Evolutionary conservation across 23 red algal genomes (phyloP), one percentile per base, ranked within the genome.

Genomic region (Agarophyton chilense): DNA sequence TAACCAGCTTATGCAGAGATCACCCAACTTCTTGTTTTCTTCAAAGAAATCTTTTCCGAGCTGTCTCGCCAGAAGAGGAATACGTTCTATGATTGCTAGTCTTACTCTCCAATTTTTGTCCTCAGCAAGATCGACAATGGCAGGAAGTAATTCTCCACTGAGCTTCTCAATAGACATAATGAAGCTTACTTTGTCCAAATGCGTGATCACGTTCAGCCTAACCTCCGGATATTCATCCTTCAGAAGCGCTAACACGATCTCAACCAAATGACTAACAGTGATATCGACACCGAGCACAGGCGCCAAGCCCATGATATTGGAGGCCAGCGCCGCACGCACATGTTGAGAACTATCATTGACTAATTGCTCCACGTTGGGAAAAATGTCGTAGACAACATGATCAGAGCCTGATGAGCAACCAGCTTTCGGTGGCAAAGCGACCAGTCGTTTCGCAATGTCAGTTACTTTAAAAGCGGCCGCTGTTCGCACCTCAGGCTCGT

Each of bases 21-120:
- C 82, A 61, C 96, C 94, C 29, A 98, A 79, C 68, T 98, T 95
- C 33, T 56, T 87, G 52, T 98, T 89, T 29, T 90, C 91, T 42
- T 98, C 89, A 55, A 98, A 98, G 62, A 95, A 92, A 19, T 88
- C 79, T 21, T 84, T 68, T 6, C 96, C 96, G 11, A 98, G 83
- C 71, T 98, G 93, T 39, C 87, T 80, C 6, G 96, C 96, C 68
- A 98, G 86, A 77, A 94, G 66, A 6, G 92, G 88, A 51, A 95
- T 98, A 41, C 92, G 89, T 47, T 95, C 79, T 51, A 98, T 95
- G 46, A 91, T 95, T 28, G 96, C 96, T 31, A 94, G 66, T 54
- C 96, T 88, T 36, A 98, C 94, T 22, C 96, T 86, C 96, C 96
- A 98, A 65, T 98, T 98, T 52, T 92, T 92, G 77, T 98, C 96